Base-by-base conservation (phyloP, 2,329 filamentous ascomycete genomes). In the Trichothecium sympodiale region DNA sequence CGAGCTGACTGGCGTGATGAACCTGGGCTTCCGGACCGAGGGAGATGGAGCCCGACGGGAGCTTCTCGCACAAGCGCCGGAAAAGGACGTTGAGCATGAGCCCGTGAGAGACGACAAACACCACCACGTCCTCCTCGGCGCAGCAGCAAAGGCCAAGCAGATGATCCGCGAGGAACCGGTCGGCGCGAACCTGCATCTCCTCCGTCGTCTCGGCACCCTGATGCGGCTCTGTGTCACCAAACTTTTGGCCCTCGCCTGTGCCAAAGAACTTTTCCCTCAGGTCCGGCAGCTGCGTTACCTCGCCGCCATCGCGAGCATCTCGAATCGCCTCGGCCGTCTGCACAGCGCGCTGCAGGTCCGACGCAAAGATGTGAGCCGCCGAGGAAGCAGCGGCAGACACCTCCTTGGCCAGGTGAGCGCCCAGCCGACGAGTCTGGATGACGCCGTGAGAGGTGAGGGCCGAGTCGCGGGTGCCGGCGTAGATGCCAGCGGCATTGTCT, bases 401-500 rank as follows among this genome's bases (percentile, higher is more conserved):
- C 17, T 28, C 37, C 18, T 48, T 41, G 2, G 60, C 57, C 5
- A 94, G 71, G 48, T 83, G 67, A 13, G 67, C 54, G 18, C 75
- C 86, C 1, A 94, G 67, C 20, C 76, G 74, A 31, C 69, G 73
- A n/a, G 83, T 77, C 57, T 94, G 87, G 33, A 88, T 68, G 35
- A 81, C 71, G 38, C 87, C 87, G 59, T 94, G 84, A 43, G 77
- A 79, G 17, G 87, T 94, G 47, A 94, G 65, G 29, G 75, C 64
- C 2, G 86, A 89, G 59, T 94, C 84, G 54, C 77, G 82, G 35
- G 77, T 74, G 40, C 87, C 87, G 47, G 87, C 87, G 35, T 83
- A 88, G 40, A 84, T 60, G 37, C 78, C 73, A 29, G 80, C 81
- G 39, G 91, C 80, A 56, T 94, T 94, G 60, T 94, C 83, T 44